Evolutionary conservation across 306 rosid genomes (phyloP).

Genomic region (Prunus salicina): DNA sequence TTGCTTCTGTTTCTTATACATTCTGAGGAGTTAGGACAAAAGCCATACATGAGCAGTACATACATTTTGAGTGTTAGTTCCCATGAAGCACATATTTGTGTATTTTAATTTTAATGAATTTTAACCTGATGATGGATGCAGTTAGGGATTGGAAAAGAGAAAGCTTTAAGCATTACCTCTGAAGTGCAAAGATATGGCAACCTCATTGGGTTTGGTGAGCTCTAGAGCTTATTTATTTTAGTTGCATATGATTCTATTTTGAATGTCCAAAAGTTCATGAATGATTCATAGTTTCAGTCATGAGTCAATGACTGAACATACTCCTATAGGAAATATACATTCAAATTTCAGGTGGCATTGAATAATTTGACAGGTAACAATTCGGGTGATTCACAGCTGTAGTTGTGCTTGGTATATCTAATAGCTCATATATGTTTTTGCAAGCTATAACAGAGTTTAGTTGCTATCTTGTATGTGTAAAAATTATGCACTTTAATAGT

Average conservation of each 20-base stretch:
- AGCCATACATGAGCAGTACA: not conserved
- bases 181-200: constrained; percentile 61
- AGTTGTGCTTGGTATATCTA: not conserved
- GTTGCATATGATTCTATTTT: not conserved
- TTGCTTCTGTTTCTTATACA: constrained; percentile 1
- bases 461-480: too few relatives aligned
- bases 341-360: not conserved
- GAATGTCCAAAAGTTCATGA: not conserved
- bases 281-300: not conserved
- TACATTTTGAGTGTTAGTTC: not conserved
- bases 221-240: not conserved
- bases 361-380: not conserved
- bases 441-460: too few relatives aligned
- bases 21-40: not conserved
- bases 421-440: not conserved
- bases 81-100: not conserved
- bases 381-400: not conserved
- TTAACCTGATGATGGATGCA: constrained; percentile 26
- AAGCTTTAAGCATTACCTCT: constrained; percentile 40
- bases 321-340: not conserved
- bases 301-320: not conserved
- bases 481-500: too few relatives aligned
- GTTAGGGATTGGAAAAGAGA: constrained; percentile 65
- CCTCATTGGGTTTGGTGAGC: constrained; percentile 65
- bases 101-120: not conserved